Conservation (phyloP, 495 filamentous ascomycete species). For the Bathelium albidoporum region DNA sequence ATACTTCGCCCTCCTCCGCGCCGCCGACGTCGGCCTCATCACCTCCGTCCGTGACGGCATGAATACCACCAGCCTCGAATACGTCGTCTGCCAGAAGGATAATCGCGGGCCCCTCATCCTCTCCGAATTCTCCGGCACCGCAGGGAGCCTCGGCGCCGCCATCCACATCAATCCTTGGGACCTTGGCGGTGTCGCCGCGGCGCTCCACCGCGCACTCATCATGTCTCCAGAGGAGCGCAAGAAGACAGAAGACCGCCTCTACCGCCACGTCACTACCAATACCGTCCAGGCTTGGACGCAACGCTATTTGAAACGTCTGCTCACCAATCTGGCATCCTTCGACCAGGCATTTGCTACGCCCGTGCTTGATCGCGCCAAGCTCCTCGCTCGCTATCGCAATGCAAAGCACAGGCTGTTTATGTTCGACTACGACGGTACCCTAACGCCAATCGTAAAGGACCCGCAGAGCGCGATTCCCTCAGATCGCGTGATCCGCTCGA, state of each 20-base stretch:
- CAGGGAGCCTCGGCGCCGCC: conserved; percentile 70
- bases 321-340: conserved; percentile 66
- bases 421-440: conserved; percentile 97
- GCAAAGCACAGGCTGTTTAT: conserved; percentile 75
- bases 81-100: conserved; percentile 80
- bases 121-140: conserved; percentile 91
- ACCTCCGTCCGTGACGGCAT: conserved; percentile 90
- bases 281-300: conserved; percentile 77
- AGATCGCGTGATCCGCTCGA: conserved; percentile 63
- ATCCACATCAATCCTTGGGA: conserved; percentile 96
- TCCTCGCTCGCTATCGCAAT: conserved; percentile 61
- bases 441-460: conserved; percentile 91
- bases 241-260: conserved; percentile 52
- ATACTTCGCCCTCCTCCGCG: conserved; percentile 81
- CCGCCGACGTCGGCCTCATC: conserved; percentile 81
- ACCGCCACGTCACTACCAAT: conserved; percentile 69
- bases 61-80: conserved; percentile 93
- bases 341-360: conserved; percentile 69
- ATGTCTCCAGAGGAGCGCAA: conserved; percentile 56
- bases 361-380: conserved; percentile 57
- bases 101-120: conserved; percentile 78
- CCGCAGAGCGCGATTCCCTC: conserved; percentile 80
- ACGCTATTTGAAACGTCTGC: conserved; percentile 60
- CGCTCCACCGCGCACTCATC: conserved; percentile 66
- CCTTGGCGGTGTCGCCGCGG: conserved; percentile 62